Conservation (phyloP, 306 rosid species). For the Styphnolobium japonicum region DNA sequence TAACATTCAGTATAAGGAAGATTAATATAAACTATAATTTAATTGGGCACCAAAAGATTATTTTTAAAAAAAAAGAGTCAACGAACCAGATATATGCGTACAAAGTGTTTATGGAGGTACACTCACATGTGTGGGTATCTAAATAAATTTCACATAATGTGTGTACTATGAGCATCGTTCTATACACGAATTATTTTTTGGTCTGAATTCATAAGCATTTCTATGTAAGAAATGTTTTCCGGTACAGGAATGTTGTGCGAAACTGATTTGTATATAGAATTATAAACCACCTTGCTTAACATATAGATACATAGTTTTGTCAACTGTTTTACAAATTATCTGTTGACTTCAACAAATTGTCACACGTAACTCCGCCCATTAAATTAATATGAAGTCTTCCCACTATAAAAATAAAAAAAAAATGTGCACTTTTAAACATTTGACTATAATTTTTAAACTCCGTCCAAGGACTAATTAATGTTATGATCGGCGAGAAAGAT, state of each 20-base stretch:
- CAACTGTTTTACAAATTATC: not conserved
- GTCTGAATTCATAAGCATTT: not conserved
- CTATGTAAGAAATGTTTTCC: conserved; percentile 9
- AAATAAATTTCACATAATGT: not conserved
- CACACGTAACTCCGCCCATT: not conserved
- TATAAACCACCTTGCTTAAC: not conserved
- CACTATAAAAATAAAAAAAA: not conserved
- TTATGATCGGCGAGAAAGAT: not conserved
- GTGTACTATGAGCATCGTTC: not conserved
- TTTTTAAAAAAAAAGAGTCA: not conserved
- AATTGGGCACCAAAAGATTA: not conserved
- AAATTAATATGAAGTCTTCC: not conserved
- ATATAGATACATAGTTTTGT: not conserved
- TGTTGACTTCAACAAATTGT: conserved; percentile 33
- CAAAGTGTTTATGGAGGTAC: conserved; percentile 24
- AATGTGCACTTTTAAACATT: conserved; percentile 20
- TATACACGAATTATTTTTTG: not conserved
- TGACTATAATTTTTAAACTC: conserved; percentile 27
- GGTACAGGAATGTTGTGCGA: conserved; percentile 7
- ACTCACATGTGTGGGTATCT: conserved; percentile 4
- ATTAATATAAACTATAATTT: not conserved
- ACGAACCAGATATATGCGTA: not conserved
- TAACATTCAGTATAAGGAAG: not conserved
- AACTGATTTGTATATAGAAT: not conserved
- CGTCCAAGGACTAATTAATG: conserved; percentile 21